Base-by-base conservation (phyloP, 495 filamentous ascomycete genomes). In the Ascobolus immersus region DNA sequence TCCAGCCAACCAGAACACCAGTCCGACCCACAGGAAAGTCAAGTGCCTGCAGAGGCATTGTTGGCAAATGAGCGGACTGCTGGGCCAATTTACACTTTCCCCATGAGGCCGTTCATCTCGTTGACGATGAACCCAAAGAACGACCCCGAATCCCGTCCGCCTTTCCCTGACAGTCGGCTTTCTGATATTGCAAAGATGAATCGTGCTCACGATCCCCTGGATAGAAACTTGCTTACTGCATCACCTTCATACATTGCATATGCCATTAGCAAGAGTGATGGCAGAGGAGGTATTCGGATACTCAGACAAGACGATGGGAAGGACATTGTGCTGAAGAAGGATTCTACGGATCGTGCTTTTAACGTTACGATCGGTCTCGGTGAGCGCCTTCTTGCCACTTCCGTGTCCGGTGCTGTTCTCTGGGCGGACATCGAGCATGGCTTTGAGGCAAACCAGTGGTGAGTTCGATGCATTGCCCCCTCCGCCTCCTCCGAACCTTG, bases 201-300 rank as follows among this genome's bases (percentile, higher is more conserved):
- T 59, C 93, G 94, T 54, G 77, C 86, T 5, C 94, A 94, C 43
- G 89, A 99, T 52, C 89, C 94, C 52, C 67, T 89, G 31, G 89
- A 99, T 48, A 76, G 89, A 33, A 86, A 78, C 31, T 60, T 99
- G 28, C 80, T 79, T 20, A 71, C 81, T 2, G 84, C 82, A 20
- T 79, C 77, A n/a, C 73, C 74, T 41, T 69, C 72, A 10, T 90
- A 79, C 53, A 99, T 99, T 44, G 73, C 76, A 6, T 94, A 93
- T 48, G 79, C 79, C 20, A 71, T 90, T 52, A 73, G 73, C 12
- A 93, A 91, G 59, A 74, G 73, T 37, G 37, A 43, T 35, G 37
- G 43, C 5, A 39, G 47, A 21, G 81, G 79, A 17, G 86, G 89
- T 20, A 65, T 94, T 33, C 65, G 81, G 27, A 71, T 99, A 22